Evolutionary conservation across 192 early-diverging fungal species (phyloP), one percentile per base, ranked within the genome.

Genomic region (Entophlyctis luteolus): DNA sequence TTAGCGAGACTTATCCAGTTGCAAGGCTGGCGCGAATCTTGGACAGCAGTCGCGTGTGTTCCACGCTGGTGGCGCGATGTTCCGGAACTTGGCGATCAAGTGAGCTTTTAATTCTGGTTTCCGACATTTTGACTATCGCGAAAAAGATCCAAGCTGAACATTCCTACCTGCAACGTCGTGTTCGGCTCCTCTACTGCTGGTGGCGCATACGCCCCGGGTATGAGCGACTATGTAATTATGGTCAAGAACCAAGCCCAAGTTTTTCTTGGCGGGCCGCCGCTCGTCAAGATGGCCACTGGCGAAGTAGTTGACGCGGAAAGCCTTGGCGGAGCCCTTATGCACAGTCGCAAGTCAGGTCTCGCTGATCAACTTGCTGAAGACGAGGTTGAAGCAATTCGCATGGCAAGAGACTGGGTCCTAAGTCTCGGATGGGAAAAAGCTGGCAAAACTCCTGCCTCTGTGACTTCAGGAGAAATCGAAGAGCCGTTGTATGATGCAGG

Each of bases 301-400:
- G 86, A 88, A 71, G 72, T 83, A 16, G 78, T 78, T 0, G 86
- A 86, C 68, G 83, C 83, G 1, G 86, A 88, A 59, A 78, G 77
- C 47, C 65, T 88, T 3, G 86, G 86, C 65, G 86, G 86, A 20
- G 86, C 84, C n/a, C 81, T 84, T 49, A 88, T 88, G 86, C 86
- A 88, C 71, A 80, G 79, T 36, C 77, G 86, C 25, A 80, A 80
- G 55, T 85, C 83, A n/a, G 72, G 82, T 49, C 76, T 88, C 10
- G 79, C 82, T 32, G 86, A 88, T 72, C 82, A 83, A 53, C 55
- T 88, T 14, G 86, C 86, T 3, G 66, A 70, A 49, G 83, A 87
- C 58, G 86, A 88, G 59, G 59, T 73, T 47, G 81, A 86, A 38
- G 86, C 85, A 57, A 81, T 88, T 37, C 65, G 79, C 1, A 85